Conservation (phyloP, 1,139 yeast genomes). For the Sugiyamaella novakii region DNA sequence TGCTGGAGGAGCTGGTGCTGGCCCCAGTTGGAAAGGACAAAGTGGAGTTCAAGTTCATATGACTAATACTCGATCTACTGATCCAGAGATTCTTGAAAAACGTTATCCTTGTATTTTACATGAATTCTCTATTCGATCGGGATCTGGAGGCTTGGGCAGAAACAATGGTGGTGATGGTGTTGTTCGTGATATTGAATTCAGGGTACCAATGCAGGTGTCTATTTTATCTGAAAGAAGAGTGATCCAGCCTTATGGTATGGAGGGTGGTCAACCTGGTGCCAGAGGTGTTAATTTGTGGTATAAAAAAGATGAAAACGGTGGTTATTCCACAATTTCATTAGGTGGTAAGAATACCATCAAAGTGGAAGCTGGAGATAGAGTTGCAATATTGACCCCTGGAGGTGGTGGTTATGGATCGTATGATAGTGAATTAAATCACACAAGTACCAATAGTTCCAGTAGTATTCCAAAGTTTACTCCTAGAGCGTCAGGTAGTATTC, state of each 20-base stretch:
- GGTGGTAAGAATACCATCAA: conserved; percentile 61
- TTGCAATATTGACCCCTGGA: conserved; percentile 55
- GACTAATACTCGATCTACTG: conserved; percentile 73
- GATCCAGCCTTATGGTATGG: conserved; percentile 60
- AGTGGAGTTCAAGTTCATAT: conserved; percentile 69
- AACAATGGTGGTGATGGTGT: conserved; percentile 65
- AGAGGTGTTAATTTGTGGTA: conserved; percentile 63
- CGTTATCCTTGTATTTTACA: conserved; percentile 65
- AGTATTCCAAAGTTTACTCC: conserved; percentile 15
- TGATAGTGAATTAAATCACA: conserved; percentile 1
- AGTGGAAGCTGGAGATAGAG: conserved; percentile 56
- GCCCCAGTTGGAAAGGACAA: conserved; percentile 62
- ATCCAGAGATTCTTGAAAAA: conserved; percentile 66
- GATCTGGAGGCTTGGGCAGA: conserved; percentile 62
- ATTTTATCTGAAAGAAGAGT: conserved; percentile 64
- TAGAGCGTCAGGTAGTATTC: conserved; percentile 22
- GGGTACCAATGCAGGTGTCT: conserved; percentile 57
- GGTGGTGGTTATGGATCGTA: conserved; percentile 48
- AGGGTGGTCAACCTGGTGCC: conserved; percentile 61
- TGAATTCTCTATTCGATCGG: conserved; percentile 54
- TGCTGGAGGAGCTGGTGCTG: conserved; percentile 75
- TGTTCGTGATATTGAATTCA: conserved; percentile 61
- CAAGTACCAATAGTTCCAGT: not conserved
- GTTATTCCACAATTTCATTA: conserved; percentile 44
- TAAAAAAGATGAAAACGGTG: conserved; percentile 34